Evolutionary conservation across 1,284 basidiomycete genomes (phyloP), one percentile per base, ranked within the genome.

Genomic region (Phenoliferia sp.): DNA sequence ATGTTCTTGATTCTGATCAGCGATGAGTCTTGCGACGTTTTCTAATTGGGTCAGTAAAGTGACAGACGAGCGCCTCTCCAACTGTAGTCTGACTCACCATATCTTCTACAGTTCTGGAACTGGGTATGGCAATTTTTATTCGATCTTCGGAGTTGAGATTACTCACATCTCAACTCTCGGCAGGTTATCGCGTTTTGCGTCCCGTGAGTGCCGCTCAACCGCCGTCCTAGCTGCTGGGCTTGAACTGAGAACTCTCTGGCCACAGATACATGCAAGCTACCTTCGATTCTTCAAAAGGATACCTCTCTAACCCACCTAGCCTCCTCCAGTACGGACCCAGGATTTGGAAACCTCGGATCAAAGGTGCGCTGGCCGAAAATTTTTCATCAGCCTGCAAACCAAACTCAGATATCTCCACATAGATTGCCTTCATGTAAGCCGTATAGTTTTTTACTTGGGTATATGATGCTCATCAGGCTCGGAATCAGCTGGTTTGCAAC

Each of bases 361-460:
- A 57, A 44, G 39, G 22, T 44, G n/a, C n/a, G n/a, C n/a, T n/a
- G n/a, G n/a, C n/a, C n/a, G n/a, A n/a, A n/a, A n/a, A n/a, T n/a
- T n/a, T n/a, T n/a, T n/a, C n/a, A n/a, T n/a, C n/a, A n/a, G n/a
- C n/a, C n/a, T n/a, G n/a, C n/a, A n/a, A n/a, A n/a, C n/a, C n/a
- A n/a, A n/a, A n/a, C n/a, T n/a, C n/a, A n/a, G n/a, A n/a, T n/a
- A n/a, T n/a, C n/a, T n/a, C n/a, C n/a, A n/a, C n/a, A n/a, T n/a
- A 72, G 16, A 69, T 76, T n/a, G 77, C 77, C 64, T 78, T 78
- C 67, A 76, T 78, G 66, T 78, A 77, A n/a, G n/a, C n/a, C n/a
- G n/a, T n/a, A n/a, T n/a, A n/a, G n/a, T n/a, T n/a, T n/a, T n/a
- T n/a, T n/a, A n/a, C n/a, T n/a, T n/a, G n/a, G n/a, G n/a, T n/a